Percentiles rank a stretch among this genome's conserved stretches.
Evolutionary conservation across 371 early-diverging fungal species (phyloP).

Genomic region (Choanephora cucurbitarum): DNA sequence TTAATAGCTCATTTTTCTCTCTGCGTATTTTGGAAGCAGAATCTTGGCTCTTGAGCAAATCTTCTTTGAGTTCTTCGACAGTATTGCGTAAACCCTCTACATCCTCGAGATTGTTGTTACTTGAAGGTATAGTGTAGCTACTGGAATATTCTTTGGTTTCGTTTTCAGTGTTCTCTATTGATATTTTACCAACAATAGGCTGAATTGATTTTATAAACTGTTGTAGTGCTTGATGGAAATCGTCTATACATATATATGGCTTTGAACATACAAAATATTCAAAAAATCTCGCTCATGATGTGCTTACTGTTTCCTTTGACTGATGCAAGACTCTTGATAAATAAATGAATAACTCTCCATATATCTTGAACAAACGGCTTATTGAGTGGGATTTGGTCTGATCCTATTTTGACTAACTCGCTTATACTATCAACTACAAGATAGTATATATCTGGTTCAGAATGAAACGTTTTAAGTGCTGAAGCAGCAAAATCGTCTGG

Average conservation of each 20-base stretch:
- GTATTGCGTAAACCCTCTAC: conserved; percentile 44
- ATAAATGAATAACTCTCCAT: conserved; percentile 43
- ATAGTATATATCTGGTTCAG: conserved; percentile 46
- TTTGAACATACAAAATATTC: no score
- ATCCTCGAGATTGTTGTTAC: conserved; percentile 28
- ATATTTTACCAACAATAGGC: conserved; percentile 59
- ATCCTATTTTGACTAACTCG: conserved; percentile 31
- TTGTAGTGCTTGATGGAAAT: conserved; percentile 37
- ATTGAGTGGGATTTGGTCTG: conserved; percentile 21
- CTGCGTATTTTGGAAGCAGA: conserved; percentile 41
- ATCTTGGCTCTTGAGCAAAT: conserved; percentile 35
- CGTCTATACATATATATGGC: conserved; percentile 25
- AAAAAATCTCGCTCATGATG: no score
- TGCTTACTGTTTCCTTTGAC: conserved; percentile 20
- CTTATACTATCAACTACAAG: conserved; percentile 45
- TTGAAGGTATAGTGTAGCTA: not conserved
- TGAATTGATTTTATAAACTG: conserved; percentile 47
- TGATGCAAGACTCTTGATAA: conserved; percentile 28
- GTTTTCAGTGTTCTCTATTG: conserved; percentile 4
- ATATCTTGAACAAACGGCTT: conserved; percentile 38
- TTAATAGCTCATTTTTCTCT: conserved; percentile 50
- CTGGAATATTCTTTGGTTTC: conserved; percentile 10
- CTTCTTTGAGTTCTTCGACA: conserved; percentile 46
- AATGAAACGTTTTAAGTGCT: conserved; percentile 33
- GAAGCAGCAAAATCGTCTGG: conserved; percentile 39